Base-by-base conservation (phyloP, 139 green algal species). In the Eudorina sp. region DNA sequence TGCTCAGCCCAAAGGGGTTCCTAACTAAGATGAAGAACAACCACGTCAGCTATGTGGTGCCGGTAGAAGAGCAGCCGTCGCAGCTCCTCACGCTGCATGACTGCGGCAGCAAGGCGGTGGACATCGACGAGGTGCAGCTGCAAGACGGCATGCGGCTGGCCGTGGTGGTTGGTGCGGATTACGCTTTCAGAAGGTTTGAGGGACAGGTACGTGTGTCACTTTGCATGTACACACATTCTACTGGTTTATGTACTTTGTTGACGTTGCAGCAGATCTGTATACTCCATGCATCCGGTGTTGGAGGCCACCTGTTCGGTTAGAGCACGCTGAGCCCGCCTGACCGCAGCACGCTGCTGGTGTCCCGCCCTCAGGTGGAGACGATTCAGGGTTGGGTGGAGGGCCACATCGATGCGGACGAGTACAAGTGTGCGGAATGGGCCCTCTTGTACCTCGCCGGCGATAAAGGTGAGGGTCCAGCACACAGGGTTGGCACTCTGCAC, bases 41-140 rank as follows among this genome's bases (percentile, higher is more conserved):
- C 18, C 5, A 31, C 48, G 48, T 8, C 48, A 3, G 13, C 6
- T 29, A 13, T 1, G 75, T 83, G 31, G 18, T 69, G 31, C 31
- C 16, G 31, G 75, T 83, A 48, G 48, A 69, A 31, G 48, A 68
- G 48, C 48, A 83, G 48, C 75, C 75, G 48, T 23, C 31, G 31
- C 16, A 69, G 31, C 14, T 69, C 75, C 75, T 83, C 48, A 3
- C 3, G 19, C 16, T 83, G 75, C 31, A 18, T 2, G 48, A 83
- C 14, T 83, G 75, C 48, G 7, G 8, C 7, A 31, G 51, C 75
- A 48, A 3, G 21, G 48, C 48, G 46, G n/a, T 64, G 45, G 73
- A 81, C 73, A 14, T 81, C 29, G 48, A 83, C 18, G 48, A 83
- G 31, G n/a, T 83, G 75, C 0, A 69, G 75, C 75, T 83, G 75